Conservation (phyloP, 345 rosid genomes). For the Nasturtium officinale region DNA sequence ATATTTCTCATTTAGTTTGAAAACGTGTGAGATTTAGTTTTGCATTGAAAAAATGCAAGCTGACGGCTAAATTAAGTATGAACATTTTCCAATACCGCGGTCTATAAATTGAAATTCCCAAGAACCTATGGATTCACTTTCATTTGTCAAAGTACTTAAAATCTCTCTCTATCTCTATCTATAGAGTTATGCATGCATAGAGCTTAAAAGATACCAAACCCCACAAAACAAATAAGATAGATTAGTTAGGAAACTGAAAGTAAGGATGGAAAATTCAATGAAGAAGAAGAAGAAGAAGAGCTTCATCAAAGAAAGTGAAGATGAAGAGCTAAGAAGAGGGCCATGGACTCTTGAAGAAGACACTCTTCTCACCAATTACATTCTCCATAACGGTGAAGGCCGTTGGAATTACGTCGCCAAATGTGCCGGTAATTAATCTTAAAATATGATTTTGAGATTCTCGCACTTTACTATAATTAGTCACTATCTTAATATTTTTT, state of each 20-base stretch:
- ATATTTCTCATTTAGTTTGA: background rate
- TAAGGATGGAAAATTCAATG: slow-evolving; percentile 33
- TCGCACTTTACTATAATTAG: background rate
- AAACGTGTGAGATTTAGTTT: slow-evolving; percentile 21
- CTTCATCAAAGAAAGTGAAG: slow-evolving; percentile 29
- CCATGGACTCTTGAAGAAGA: slow-evolving; percentile 94
- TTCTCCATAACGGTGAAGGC: slow-evolving; percentile 79
- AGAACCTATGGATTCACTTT: slow-evolving; percentile 35
- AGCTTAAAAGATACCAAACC: slow-evolving; percentile 10
- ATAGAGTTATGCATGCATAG: slow-evolving; percentile 29
- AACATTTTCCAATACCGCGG: slow-evolving; percentile 34
- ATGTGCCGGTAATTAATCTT: slow-evolving; percentile 61
- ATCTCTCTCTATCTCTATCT: background rate
- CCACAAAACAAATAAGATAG: slow-evolving; percentile 17
- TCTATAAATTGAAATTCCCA: slow-evolving; percentile 42
- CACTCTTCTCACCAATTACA: slow-evolving; percentile 64
- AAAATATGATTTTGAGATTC: background rate
- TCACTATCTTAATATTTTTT: background rate
- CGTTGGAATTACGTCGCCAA: slow-evolving; percentile 86
- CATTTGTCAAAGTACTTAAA: slow-evolving; percentile 37
- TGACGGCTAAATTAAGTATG: slow-evolving; percentile 41
- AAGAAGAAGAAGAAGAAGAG: slow-evolving; percentile 55
- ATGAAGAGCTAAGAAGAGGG: slow-evolving; percentile 64
- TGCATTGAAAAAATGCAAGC: slow-evolving; percentile 20
- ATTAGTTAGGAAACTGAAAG: background rate